phyloP scores from a whole-genome alignment of 495 filamentous ascomycete species.

The Apodospora peruviana region DNA sequence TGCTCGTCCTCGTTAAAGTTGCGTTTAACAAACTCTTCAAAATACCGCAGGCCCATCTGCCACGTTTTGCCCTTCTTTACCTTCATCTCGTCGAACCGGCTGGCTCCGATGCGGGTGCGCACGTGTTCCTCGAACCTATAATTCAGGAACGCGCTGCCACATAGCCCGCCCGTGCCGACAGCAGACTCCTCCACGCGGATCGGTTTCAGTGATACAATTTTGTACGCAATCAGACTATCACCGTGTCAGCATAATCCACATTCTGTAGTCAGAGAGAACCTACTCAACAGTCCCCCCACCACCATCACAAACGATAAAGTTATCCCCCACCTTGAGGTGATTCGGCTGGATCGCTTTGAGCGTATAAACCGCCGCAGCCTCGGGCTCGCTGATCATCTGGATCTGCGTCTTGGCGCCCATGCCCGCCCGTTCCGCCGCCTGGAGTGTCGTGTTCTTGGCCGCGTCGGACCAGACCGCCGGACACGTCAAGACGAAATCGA shows the following conservation, averaged over 20 bases:
- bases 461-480: constrained; percentile 77
- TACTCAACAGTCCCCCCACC: constrained; percentile 70
- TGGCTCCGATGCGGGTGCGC: constrained; percentile 49
- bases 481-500: constrained; percentile 68
- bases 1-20: constrained; percentile 73
- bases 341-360: constrained; percentile 64
- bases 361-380: constrained; percentile 70
- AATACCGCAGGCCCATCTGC: constrained; percentile 69
- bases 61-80: constrained; percentile 55
- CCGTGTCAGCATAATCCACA: constrained; percentile 16
- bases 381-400: constrained; percentile 67
- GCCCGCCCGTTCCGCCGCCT: constrained; percentile 61
- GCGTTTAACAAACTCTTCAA: constrained; percentile 63
- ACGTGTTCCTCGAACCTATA: constrained; percentile 64
- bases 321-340: constrained; percentile 56
- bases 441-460: constrained; percentile 61
- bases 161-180: constrained; percentile 59
- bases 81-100: constrained; percentile 57
- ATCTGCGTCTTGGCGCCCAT: constrained; percentile 57
- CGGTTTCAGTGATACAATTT: constrained; percentile 53
- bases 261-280: constrained; percentile 15
- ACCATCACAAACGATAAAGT: constrained; percentile 70
- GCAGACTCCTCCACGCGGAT: constrained; percentile 59
- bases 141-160: constrained; percentile 67
- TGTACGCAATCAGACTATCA: constrained; percentile 60